Conservation (phyloP, 805 yeast species). For the Candida michaelii region DNA sequence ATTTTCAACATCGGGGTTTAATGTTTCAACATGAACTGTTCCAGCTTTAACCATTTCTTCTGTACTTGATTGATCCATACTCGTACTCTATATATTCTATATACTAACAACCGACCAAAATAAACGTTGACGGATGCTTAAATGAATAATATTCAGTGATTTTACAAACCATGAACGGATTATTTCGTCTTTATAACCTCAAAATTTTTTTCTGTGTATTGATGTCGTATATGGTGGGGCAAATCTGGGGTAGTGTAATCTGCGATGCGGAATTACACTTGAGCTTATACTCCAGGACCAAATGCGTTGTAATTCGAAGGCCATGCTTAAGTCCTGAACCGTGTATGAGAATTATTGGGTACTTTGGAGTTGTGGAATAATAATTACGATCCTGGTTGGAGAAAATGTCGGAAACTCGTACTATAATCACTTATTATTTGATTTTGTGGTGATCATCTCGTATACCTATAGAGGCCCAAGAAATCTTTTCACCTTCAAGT, state of each 20-base stretch:
- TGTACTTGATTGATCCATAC: conserved; percentile 6
- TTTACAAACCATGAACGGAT: neutral
- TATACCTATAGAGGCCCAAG: no score
- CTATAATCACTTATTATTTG: no score
- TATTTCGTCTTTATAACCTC: neutral
- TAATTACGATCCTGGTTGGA: neutral
- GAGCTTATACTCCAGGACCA: neutral
- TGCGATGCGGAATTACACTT: neutral
- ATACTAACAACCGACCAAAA: neutral
- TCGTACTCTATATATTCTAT: neutral
- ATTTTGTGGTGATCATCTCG: no score
- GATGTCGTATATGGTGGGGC: conserved; percentile 1
- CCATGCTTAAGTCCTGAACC: neutral
- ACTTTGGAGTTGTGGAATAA: neutral
- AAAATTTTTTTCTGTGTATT: neutral
- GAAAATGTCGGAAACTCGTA: neutral
- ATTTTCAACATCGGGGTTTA: neutral
- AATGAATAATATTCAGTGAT: neutral
- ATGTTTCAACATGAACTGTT: conserved; percentile 4
- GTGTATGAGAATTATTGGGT: neutral
- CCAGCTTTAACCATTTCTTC: conserved; percentile 8
- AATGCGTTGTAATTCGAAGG: neutral
- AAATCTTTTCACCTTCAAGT: no score
- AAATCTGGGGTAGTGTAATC: neutral
- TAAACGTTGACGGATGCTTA: neutral